Evolutionary conservation across 106 monocot genomes (phyloP).

Genomic region (Apostasia ramifera): DNA sequence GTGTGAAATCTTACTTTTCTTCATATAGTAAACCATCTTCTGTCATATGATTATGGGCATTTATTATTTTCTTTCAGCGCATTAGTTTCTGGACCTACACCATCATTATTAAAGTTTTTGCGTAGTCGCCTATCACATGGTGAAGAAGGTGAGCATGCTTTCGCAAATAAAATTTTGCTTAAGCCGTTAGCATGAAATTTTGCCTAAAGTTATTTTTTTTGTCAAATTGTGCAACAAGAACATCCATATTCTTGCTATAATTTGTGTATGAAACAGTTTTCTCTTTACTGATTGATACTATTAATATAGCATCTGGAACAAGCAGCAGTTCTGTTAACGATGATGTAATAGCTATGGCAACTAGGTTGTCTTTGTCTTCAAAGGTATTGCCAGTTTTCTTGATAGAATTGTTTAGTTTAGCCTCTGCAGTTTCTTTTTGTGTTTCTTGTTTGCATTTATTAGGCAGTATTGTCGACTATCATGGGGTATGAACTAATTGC

Average conservation of each 20-base stretch:
- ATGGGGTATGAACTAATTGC: too few species aligned
- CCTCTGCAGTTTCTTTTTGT: background rate
- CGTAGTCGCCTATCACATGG: constrained; percentile 66
- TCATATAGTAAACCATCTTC: background rate
- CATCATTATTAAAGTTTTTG: constrained; percentile 64
- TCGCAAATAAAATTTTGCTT: background rate
- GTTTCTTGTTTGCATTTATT: too few species aligned
- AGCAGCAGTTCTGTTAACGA: constrained; percentile 36
- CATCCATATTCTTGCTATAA: too few species aligned
- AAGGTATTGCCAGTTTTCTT: constrained; percentile 45
- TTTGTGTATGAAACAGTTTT: background rate
- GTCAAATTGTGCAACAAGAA: too few species aligned
- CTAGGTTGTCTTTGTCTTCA: constrained; percentile 67
- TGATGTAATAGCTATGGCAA: constrained; percentile 57
- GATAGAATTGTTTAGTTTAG: background rate
- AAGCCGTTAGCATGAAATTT: background rate
- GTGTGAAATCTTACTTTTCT: constrained; percentile 21
- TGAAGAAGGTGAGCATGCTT: constrained; percentile 60
- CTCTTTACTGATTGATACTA: constrained; percentile 9
- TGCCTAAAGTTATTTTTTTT: too few species aligned
- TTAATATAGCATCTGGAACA: constrained; percentile 32
- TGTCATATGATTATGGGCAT: background rate
- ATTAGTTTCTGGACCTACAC: constrained; percentile 88
- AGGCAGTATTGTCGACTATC: too few species aligned
- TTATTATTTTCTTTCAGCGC: constrained; percentile 44